Percentiles rank a stretch among this genome's conserved stretches.
These are phyloP conservation scores for Pochonia chlamydosporia DNA, from an alignment of 2,329 filamentous ascomycete genomes.

Conservation along the genomic window DNA sequence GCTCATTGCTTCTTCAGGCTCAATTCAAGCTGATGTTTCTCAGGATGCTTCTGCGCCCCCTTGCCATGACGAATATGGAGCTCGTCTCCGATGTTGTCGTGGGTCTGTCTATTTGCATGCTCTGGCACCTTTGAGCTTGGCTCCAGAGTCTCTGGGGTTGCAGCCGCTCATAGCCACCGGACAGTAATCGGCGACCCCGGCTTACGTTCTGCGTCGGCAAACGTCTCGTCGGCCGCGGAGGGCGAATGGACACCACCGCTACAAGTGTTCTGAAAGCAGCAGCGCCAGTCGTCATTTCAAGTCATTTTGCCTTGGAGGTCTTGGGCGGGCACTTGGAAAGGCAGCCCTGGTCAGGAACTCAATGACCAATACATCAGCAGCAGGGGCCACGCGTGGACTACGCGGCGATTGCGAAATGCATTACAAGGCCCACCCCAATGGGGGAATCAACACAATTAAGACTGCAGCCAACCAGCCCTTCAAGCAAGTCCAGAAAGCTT, in stretches of 20 bases:
- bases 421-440: no score
- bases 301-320: no score
- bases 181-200: not conserved
- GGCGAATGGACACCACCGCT: not conserved
- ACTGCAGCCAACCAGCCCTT: not conserved
- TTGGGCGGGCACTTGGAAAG: no score
- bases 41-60: no score
- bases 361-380: not conserved
- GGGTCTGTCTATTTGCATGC: not conserved
- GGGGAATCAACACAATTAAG: no score
- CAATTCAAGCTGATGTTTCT: no score
- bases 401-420: not conserved
- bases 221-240: not conserved
- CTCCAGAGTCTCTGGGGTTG: not conserved
- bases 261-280: no score
- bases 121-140: no score
- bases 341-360: no score
- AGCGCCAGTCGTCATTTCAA: no score
- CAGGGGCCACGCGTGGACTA: not conserved
- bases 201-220: not conserved
- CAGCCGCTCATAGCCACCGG: not conserved
- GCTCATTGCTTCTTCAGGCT: no score
- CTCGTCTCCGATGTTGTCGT: not conserved
- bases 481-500: not conserved
- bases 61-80: not conserved